These are phyloP conservation scores for Vanilla planifolia DNA, from an alignment of 106 monocot species.

Conservation along the genomic window DNA sequence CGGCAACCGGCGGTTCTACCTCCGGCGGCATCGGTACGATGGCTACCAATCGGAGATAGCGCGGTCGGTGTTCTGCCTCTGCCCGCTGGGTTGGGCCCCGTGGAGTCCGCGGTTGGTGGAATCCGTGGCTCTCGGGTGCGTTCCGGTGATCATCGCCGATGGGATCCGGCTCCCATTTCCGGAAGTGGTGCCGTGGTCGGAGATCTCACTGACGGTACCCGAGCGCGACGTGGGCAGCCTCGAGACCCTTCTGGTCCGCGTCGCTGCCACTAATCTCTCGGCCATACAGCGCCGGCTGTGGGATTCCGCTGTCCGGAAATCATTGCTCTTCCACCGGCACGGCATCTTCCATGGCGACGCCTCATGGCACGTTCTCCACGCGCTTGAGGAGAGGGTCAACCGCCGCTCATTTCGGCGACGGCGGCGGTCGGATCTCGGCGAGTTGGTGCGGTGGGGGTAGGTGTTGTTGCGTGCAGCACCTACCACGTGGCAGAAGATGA, in stretches of 20 bases:
- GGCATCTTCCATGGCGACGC: conserved; percentile 55
- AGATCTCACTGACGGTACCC: conserved; percentile 59
- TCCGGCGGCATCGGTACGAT: conserved; percentile 52
- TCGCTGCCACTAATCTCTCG: conserved; percentile 65
- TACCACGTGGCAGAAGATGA: no score
- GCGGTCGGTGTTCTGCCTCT: conserved; percentile 78
- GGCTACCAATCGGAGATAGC: conserved; percentile 69
- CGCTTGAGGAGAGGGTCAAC: conserved; percentile 31
- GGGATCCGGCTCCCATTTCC: conserved; percentile 76
- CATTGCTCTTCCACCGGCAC: conserved; percentile 52
- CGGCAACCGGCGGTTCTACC: conserved; percentile 41
- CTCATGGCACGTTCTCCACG: conserved; percentile 74
- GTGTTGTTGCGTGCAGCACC: no score
- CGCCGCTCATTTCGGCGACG: conserved; percentile 19
- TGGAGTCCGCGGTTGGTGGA: conserved; percentile 97
- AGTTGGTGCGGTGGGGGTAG: background rate
- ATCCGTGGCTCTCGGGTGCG: conserved; percentile 81
- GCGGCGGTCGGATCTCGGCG: background rate
- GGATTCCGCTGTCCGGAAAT: conserved; percentile 52
- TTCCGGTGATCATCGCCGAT: conserved; percentile 90
- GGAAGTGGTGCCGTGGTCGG: conserved; percentile 51
- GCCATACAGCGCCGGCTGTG: conserved; percentile 71
- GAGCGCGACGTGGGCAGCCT: conserved; percentile 60
- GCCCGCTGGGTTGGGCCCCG: conserved; percentile 92
- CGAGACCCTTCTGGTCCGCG: conserved; percentile 56